Base-by-base conservation (phyloP, 1,284 basidiomycete species). In the Microbotryum scabiosae region DNA sequence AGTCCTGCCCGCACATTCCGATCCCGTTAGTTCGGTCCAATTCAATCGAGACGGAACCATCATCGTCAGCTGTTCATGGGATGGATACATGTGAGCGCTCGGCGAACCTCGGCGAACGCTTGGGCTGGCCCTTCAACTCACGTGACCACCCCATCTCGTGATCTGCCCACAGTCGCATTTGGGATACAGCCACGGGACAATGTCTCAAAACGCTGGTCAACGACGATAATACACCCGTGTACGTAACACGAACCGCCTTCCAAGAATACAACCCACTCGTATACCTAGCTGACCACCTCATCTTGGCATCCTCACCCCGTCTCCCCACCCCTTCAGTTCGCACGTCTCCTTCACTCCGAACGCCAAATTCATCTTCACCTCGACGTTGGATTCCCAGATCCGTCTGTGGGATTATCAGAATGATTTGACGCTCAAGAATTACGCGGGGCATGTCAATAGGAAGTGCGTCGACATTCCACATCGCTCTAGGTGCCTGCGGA, bases 161-260 rank as follows among this genome's bases (percentile, higher is more conserved):
- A 30, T 10, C 9, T 9, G 30, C 30, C 20, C 26, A 41, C 70
- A 94, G 92, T 73, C 91, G 93, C 56, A 83, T 96, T 65, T 99
- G 96, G 96, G 93, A 97, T 72, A 86, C 90, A 0, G 86, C 90
- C 58, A 93, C 91, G 0, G 96, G 93, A 2, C 92, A 97, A 75
- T 99, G 96, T 76, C 79, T 99, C 48, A 97, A 94, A 75, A 98
- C 96, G 5, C 76, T 99, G 28, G 91, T 93, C 14, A 93, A 97
- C 70, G 91, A 93, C 70, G 90, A 93, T 66, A 94, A 94, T 77
- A 88, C 90, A 4, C 90, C 94, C 58, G 88, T 93, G 85, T 90
- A 65, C 52, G 80, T 77, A 71, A 1, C 62, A 67, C 48, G n/a
- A 70, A 69, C 53, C 60, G 56, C 7, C 63, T 61, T 41, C 2